Evolutionary conservation across 2,329 filamentous ascomycete species (phyloP), one percentile per base, ranked within the genome.

Genomic region (Ophiostoma australiae): DNA sequence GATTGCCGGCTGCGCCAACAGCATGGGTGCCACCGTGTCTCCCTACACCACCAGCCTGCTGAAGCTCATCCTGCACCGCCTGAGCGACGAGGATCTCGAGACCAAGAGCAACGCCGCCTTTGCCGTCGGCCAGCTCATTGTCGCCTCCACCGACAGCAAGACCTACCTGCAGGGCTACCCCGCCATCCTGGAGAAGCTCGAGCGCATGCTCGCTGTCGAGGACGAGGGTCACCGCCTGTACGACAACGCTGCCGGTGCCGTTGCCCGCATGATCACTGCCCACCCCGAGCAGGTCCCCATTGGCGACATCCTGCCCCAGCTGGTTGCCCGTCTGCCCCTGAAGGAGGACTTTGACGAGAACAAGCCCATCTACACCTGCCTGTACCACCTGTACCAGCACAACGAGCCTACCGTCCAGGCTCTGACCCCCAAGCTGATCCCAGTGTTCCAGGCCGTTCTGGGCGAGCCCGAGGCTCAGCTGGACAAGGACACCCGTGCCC

Each of bases 321-420:
- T 98, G 37, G 86, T 96, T 71, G 86, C 87, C 73, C 86, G 94
- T 37, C 86, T 98, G 52, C 95, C 95, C 11, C 85, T 98, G 73
- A 92, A 91, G 80, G 94, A 97, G 78, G 95, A 98, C 80, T 98
- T 88, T 76, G 93, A 97, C 81, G 95, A 98, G 87, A 98, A 99
- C 82, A 92, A 92, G 77, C 93, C 95, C 10, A 89, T 98, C 72
- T 99, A 91, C 82, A 87, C 91, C 79, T 96, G 94, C 87, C 90
- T 99, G 77, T 90, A 92, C 80, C 89, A 91, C 80, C 86, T 98
- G 74, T 97, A 93, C 80, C 86, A 90, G 76, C 83, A 86, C 73
- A 86, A 88, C 74, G 90, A 94, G 80, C 82, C 85, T 15, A 90
- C 88, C 1, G 85, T 94, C 67, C 87, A 89, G 79, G 84, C 87